Conservation (phyloP, 1,284 basidiomycete genomes). For the Ceratobasidium sp. region DNA sequence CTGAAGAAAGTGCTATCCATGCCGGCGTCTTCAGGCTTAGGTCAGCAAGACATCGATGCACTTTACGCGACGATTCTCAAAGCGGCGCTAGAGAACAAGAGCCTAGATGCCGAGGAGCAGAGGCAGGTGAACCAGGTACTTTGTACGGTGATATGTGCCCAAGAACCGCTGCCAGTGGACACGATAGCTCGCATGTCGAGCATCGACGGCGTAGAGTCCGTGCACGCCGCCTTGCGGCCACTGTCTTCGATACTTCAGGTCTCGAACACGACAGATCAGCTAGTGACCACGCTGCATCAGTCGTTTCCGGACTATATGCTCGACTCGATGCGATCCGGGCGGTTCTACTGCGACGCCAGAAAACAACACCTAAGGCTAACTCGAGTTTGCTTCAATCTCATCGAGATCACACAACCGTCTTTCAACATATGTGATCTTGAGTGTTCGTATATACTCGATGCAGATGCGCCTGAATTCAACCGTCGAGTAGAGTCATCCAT, state of each 20-base stretch:
- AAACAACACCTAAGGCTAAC: background rate
- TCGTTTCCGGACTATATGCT: slow-evolving; percentile 34
- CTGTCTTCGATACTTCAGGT: slow-evolving; percentile 15
- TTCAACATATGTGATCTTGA: slow-evolving; percentile 42
- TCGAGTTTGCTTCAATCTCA: slow-evolving; percentile 3
- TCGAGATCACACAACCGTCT: background rate
- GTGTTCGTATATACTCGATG: slow-evolving; percentile 26
- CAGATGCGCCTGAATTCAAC: background rate
- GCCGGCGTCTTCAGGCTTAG: too few relatives aligned
- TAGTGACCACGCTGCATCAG: slow-evolving; percentile 21
- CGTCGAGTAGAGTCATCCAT: background rate
- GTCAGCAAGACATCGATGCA: too few relatives aligned
- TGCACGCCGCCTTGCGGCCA: background rate
- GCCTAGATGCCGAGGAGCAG: too few relatives aligned
- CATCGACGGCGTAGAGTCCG: background rate
- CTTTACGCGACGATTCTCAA: too few relatives aligned
- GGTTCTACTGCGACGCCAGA: background rate
- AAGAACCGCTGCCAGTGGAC: background rate
- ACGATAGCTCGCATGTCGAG: background rate
- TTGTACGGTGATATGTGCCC: background rate
- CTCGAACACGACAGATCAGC: background rate
- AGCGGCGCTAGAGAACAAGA: too few relatives aligned
- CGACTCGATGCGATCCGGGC: background rate
- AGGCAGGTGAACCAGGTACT: background rate
- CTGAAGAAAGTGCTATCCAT: too few relatives aligned